Base-by-base conservation (phyloP, 129 eudicot species). In the Saposhnikovia divaricata region DNA sequence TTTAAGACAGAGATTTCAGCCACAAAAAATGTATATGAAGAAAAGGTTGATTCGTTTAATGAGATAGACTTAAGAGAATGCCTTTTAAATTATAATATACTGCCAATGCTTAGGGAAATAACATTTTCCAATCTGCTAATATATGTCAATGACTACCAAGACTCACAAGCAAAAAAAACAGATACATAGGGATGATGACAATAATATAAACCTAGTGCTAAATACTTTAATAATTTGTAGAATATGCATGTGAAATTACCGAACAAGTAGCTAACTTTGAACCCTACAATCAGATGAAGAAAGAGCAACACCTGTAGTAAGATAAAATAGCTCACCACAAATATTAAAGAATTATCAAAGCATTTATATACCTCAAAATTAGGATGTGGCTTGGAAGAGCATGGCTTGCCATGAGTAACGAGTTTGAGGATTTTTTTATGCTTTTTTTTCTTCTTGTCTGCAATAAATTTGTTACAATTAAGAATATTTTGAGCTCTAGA, bases 381-480 rank as follows among this genome's bases (percentile, higher is more conserved):
- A 42, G 47, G 23, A 65, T 65, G 72, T 65, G 72, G 39, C 8
- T 65, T 28, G 39, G 31, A 85, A 50, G 45, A 82, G 45, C 42
- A 46, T 40, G 80, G 81, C 50, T 51, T 80, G 65, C 88, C 63
- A 73, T 80, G 81, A 71, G 79, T 78, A 47, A 75, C 55, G 80
- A 77, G 71, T 77, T 82, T 85, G 61, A 81, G 44, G 83, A 68
- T 50, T 92, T 87, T 90, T 45, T 80, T 85, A 75, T 45, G 77
- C 80, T 80, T 86, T 74, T 85, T 90, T 83, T 80, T 89, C 81
- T 88, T 93, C 85, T 85, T 88, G 45, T 73, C 63, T 4, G 46
- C 73, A 37, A 80, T 25, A 44, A 77, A 6, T 83, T 89, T 88
- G 80, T 80, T 79, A 31, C 80, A 84, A 83, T 85, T 81, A 18